Evolutionary conservation across 495 filamentous ascomycete genomes (phyloP).

Genomic region (Glutinoglossum americanum): DNA sequence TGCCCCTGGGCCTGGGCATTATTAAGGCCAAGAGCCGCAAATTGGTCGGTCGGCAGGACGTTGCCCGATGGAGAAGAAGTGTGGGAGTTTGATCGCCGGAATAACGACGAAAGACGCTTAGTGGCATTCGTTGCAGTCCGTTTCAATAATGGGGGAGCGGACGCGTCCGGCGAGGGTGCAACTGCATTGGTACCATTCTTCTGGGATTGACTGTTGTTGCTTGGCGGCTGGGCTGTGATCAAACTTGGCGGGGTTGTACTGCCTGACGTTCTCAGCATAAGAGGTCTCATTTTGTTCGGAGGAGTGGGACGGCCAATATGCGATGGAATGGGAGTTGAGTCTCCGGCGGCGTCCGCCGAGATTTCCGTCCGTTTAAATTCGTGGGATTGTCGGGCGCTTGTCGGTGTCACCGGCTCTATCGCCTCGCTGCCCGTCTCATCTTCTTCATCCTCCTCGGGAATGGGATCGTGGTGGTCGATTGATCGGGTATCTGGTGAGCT

Average conservation of each 20-base stretch:
- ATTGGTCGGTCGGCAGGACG: not conserved
- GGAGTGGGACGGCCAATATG: not conserved
- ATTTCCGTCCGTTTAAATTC: not conserved
- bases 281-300: not conserved
- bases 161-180: not conserved
- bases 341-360: not conserved
- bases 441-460: constrained; percentile 2
- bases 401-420: constrained; percentile 3
- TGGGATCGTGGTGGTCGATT: constrained; percentile 1
- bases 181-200: not conserved
- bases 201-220: not conserved
- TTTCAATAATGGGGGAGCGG: not conserved
- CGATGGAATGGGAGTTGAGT: not conserved
- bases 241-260: not conserved
- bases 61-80: not conserved
- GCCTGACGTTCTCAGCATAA: not conserved
- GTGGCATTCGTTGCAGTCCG: not conserved
- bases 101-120: constrained; percentile 4
- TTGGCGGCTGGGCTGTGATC: not conserved
- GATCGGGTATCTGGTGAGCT: not conserved
- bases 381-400: not conserved
- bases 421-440: constrained; percentile 4
- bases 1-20: not conserved
- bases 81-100: not conserved
- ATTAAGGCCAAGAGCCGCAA: not conserved